Conservation (phyloP, 2,329 filamentous ascomycete genomes). For the Neonectria sp. region DNA sequence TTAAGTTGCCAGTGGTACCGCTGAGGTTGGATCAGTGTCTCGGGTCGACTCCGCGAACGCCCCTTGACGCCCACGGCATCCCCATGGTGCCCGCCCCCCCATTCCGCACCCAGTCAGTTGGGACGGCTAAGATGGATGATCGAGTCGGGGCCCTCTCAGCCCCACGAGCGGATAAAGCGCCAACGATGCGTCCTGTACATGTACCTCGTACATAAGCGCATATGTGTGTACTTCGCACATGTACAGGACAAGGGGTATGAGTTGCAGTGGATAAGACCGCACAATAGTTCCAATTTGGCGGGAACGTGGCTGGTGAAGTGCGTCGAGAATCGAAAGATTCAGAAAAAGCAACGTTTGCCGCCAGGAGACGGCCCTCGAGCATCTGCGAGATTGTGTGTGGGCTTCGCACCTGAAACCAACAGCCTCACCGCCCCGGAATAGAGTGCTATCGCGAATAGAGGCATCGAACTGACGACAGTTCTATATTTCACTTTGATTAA, state of each 20-base stretch:
- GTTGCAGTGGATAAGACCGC: conserved; percentile 18
- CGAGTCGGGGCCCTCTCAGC: conserved; percentile 7
- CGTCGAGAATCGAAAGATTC: conserved; percentile 16
- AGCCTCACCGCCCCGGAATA: conserved; percentile 28
- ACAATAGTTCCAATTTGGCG: conserved; percentile 23
- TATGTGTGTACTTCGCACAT: neutral
- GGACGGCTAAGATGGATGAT: conserved; percentile 13
- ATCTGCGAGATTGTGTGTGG: conserved; percentile 30
- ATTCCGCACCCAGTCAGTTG: conserved; percentile 30
- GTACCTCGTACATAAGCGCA: conserved; percentile 6
- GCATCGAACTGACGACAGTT: no score
- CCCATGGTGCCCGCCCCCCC: neutral
- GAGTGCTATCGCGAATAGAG: no score
- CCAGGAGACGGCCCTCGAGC: conserved; percentile 1
- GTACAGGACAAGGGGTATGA: conserved; percentile 5
- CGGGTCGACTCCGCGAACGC: conserved; percentile 21
- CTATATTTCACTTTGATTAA: neutral
- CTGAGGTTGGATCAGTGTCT: conserved; percentile 20
- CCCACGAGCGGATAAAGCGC: conserved; percentile 13
- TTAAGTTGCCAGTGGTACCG: neutral
- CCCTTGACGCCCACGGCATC: conserved; percentile 5
- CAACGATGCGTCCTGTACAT: conserved; percentile 9
- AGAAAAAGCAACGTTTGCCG: conserved; percentile 25
- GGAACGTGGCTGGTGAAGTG: conserved; percentile 19
- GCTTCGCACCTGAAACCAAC: conserved; percentile 21